Base-by-base conservation (phyloP, 441 rosid genomes). In the Eruca vesicaria region DNA sequence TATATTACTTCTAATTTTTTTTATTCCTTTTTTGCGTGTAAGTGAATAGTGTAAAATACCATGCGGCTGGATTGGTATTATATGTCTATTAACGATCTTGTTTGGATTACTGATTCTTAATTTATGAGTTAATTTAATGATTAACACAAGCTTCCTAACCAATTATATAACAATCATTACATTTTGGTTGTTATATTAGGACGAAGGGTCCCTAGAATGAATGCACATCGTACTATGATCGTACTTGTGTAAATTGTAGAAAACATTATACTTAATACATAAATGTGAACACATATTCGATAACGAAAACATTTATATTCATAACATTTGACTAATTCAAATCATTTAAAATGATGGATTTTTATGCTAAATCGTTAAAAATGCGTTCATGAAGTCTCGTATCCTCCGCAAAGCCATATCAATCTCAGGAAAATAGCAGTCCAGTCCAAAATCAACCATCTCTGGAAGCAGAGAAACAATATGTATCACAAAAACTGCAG, bases 171-270 rank as follows among this genome's bases (percentile, higher is more conserved):
- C 61, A 62, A 10, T 33, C 48, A 61, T 61, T 35, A 6, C 28
- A 62, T 3, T 20, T 35, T 7, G 36, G n/a, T 14, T 57, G 32
- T 57, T 57, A 26, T 26, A 26, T 26, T 26, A 26, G 35, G 35
- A 57, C 32, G 62, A 57, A 26, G 62, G 62, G 62, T 28, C 62
- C 61, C 67, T 36, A 19, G 52, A 63, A 63, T 36, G 52, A 63
- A 63, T 63, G 67, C 50, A 36, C 52, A 35, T 50, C 52, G 32
- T 63, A 36, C 67, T 63, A 19, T 36, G 29, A 36, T 19, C 8
- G 15, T 19, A 15, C 29, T 11, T 36, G 29, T 62, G 29, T 33
- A 62, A 18, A 35, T 62, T 35, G 29, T 62, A 35, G 63, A 58
- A 23, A 21, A 21, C 9, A 20, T 21, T 21, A 55, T 21, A 55